Conservation (phyloP, 2,329 filamentous ascomycete species). For the Aureobasidium namibiae region DNA sequence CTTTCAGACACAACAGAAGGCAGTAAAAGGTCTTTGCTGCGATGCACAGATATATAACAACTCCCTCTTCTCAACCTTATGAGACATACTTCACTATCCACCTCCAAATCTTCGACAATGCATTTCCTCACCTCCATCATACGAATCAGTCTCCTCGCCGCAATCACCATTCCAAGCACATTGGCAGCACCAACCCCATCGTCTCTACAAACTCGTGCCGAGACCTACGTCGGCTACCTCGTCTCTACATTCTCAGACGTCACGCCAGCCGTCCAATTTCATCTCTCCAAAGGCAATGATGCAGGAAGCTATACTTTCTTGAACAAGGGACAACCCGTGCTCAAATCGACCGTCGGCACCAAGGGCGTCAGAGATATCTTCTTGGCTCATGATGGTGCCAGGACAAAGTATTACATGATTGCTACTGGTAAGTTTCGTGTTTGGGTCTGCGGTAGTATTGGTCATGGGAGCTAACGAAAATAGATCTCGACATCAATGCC, state of each 20-base stretch:
- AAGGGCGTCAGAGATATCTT: conserved; percentile 44
- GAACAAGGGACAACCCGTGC: conserved; percentile 41
- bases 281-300: conserved; percentile 46
- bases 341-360: conserved; percentile 44
- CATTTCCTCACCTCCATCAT: background rate
- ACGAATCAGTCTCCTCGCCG: background rate
- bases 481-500: conserved; percentile 42
- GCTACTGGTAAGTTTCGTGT: conserved; percentile 30
- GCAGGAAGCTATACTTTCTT: conserved; percentile 41
- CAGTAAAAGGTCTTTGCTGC: background rate
- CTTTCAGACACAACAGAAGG: too few relatives aligned
- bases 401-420: conserved; percentile 41
- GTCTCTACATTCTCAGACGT: background rate
- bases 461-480: conserved; percentile 32
- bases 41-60: background rate
- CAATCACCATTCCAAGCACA: background rate
- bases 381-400: conserved; percentile 42
- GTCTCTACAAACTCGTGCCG: background rate
- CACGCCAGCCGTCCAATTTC: conserved; percentile 10
- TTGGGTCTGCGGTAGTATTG: background rate
- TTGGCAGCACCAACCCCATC: background rate
- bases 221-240: background rate
- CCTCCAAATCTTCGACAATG: background rate
- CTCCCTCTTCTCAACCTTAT: background rate
- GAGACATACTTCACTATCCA: background rate